Conservation (phyloP, 495 filamentous ascomycete species). For the Saxophila tyrrhenica region DNA sequence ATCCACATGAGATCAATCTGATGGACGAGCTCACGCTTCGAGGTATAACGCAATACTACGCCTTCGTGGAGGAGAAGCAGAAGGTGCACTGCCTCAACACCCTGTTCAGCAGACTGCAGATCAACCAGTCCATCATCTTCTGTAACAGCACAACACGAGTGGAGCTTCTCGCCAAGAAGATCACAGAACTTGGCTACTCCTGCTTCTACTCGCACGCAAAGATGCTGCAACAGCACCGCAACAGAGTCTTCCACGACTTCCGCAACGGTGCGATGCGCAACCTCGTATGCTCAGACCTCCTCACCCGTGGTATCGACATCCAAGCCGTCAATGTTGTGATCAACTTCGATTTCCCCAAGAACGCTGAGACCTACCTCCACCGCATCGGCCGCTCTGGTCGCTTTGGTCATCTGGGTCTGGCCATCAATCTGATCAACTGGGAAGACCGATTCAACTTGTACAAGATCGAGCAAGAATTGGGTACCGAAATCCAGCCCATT, state of each 20-base stretch:
- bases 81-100: constrained; percentile 99
- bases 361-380: constrained; percentile 97
- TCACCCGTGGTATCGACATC: constrained; percentile 98
- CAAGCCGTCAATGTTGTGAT: constrained; percentile 99
- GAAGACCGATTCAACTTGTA: constrained; percentile 98
- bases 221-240: constrained; percentile 95
- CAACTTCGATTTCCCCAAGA: constrained; percentile 99
- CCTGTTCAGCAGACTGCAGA: constrained; percentile 95
- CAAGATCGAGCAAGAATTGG: constrained; percentile 93
- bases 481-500: constrained; percentile 94
- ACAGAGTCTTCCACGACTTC: constrained; percentile 99
- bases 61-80: constrained; percentile 97
- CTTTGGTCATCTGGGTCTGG: constrained; percentile 92
- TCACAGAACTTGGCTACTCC: constrained; percentile 96
- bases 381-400: constrained; percentile 95
- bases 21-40: constrained; percentile 99
- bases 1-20: constrained; percentile 95
- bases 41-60: constrained; percentile 98
- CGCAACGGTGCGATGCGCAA: constrained; percentile 95
- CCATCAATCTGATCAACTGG: constrained; percentile 99
- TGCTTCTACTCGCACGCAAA: constrained; percentile 99
- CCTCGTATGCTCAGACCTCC: constrained; percentile 91
- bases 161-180: constrained; percentile 95
- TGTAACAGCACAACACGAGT: constrained; percentile 99
- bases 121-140: constrained; percentile 99